phyloP scores from a whole-genome alignment of 805 yeast genomes.

The Yarrowia divulgata region DNA sequence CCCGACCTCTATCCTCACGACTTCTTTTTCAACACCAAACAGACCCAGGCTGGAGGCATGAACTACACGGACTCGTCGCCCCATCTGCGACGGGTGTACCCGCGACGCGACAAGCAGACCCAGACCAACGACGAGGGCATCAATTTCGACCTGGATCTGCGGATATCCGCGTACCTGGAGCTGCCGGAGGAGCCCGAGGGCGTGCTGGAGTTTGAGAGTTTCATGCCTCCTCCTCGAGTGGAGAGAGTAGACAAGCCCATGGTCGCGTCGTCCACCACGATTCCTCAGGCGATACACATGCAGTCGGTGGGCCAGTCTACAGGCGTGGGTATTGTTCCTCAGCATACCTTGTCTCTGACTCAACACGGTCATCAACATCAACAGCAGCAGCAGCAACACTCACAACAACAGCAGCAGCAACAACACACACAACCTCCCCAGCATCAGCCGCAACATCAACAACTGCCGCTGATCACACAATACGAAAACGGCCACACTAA shows the following conservation, averaged over 20 bases:
- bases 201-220: conserved; percentile 32
- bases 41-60: conserved; percentile 24
- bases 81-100: conserved; percentile 24
- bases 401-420: not conserved
- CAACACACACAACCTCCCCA: not conserved
- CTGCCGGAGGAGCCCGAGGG: conserved; percentile 35
- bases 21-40: conserved; percentile 35
- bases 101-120: conserved; percentile 37
- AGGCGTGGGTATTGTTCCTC: not conserved
- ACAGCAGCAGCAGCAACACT: not conserved
- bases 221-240: conserved; percentile 26
- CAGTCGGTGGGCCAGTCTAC: conserved; percentile 19
- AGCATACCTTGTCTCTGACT: conserved; percentile 1
- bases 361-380: conserved; percentile 1
- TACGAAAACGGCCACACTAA: conserved; percentile 14
- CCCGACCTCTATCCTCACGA: conserved; percentile 35
- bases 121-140: conserved; percentile 39
- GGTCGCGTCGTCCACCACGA: not conserved
- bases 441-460: not conserved
- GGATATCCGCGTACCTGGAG: conserved; percentile 39
- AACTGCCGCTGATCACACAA: not conserved
- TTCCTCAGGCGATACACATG: conserved; percentile 24
- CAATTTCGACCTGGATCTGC: conserved; percentile 38
- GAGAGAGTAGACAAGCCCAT: conserved; percentile 16
- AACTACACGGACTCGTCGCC: conserved; percentile 39